Evolutionary conservation across 2,329 filamentous ascomycete species (phyloP), one percentile per base, ranked within the genome.

Genomic region (Penicillium freii): DNA sequence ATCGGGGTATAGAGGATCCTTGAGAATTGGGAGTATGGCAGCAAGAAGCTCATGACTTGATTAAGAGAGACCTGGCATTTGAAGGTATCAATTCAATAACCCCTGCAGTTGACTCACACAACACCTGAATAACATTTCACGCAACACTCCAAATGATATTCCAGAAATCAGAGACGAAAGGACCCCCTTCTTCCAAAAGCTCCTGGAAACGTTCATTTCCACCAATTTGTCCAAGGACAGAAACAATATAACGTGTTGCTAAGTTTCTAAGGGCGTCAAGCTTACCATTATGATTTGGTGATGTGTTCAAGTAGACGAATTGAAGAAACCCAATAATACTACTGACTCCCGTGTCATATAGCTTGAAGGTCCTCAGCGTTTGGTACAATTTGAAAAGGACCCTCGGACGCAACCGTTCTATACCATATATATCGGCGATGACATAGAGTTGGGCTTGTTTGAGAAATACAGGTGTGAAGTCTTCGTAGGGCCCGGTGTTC

Each of bases 391-490:
- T 76, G 21, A 63, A 54, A 2, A 75, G 53, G 21, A 67, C 65
- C 6, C 75, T 62, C 2, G 62, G 59, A 54, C 64, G 57, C n/a
- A 79, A 68, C 3, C 62, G 42, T 8, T 69, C 45, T 23, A 78
- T 74, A 33, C 69, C 64, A 59, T 77, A 77, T 50, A 69, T 74
- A 54, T 80, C 74, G 0, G 77, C 73, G 19, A 80, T 66, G 2
- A 73, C 66, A 44, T 76, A 78, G 4, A 79, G 59, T 23, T 65
- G 67, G 1, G 73, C 75, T 59, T 78, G 75, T n/a, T 65, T 69
- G 6, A 78, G 64, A 44, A 79, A 70, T 11, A 76, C 71, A 36
- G 65, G 62, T 0, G 66, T 68, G 55, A 70, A 73, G 53, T 71
- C 67, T 44, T 73, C 61, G 10, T 46, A 38, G 2, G 50, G 45